A percentile compares a stretch with the other conserved stretches of the same genome.
Evolutionary conservation across 352 stramenopile species (phyloP).

Genomic region (Globisporangium irregulare): DNA sequence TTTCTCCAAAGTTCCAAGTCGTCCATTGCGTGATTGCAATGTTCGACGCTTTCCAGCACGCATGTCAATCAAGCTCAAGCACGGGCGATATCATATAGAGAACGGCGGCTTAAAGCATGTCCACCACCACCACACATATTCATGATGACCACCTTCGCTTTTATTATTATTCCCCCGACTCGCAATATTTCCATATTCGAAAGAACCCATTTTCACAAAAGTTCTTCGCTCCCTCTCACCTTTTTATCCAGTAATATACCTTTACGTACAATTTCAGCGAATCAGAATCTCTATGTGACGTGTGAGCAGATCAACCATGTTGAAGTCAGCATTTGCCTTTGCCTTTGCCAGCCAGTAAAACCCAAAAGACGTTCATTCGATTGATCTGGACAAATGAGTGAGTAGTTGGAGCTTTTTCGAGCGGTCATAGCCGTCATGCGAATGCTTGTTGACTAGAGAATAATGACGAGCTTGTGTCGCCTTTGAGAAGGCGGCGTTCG

Average conservation of each 20-base stretch:
- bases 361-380: neutral
- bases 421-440: neutral
- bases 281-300: neutral
- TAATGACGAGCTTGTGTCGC: neutral
- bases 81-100: neutral
- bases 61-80: neutral
- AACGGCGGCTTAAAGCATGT: neutral
- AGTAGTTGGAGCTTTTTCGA: neutral
- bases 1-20: neutral
- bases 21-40: neutral
- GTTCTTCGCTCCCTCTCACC: neutral
- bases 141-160: neutral
- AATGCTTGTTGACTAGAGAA: neutral
- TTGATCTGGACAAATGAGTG: neutral
- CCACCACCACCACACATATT: neutral
- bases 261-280: neutral
- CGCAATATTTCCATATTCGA: slow-evolving; percentile 8
- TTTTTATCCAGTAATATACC: neutral
- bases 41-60: neutral
- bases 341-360: neutral
- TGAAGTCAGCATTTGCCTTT: neutral
- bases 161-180: neutral
- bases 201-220: neutral
- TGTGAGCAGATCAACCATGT: neutral
- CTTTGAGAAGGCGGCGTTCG: neutral